Base-by-base conservation (phyloP, 305 asterid species). In the Euphrasia arctica region DNA sequence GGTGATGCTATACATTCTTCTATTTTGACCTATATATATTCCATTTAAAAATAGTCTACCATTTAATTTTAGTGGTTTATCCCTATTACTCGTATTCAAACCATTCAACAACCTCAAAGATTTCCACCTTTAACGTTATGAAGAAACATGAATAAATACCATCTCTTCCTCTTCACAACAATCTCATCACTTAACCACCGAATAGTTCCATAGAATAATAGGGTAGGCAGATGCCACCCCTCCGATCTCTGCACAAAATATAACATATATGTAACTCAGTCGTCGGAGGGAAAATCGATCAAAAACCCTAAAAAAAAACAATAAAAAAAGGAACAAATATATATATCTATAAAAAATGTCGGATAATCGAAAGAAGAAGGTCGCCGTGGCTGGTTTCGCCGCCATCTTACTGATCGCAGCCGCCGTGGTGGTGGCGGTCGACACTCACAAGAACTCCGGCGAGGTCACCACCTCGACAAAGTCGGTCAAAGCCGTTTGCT, bases 341-440 rank as follows among this genome's bases (percentile, higher is more conserved):
- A 18, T 18, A 18, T 18, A 18, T 18, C n/a, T 28, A 25, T 9
- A 64, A 54, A 56, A 18, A 18, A 77, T 78, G 72, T 78, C 72
- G 25, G 25, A n/a, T 3, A 68, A 58, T 18, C 71, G 62, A 8
- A 7, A 39, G 59, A 72, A 71, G 60, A 76, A 72, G 52, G 11
- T 67, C 3, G 60, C 72, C 0, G 28, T 73, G 0, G 79, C 72
- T 1, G 76, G 81, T n/a, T 52, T 79, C 4, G 80, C 81, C 67
- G 61, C 83, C 66, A 74, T 82, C 63, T 75, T 82, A 18, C 15
- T 82, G 67, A 79, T 82, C 51, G 84, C 82, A 0, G 70, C 70
- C 56, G 79, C 75, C 4, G 82, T 82, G 1, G 81, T 75, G 0
- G 79, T 71, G 0, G 65, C 71, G 0, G 71, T 79, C 5, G 58